These are phyloP conservation scores for Trichoderma sp. DNA, from an alignment of 2,329 filamentous ascomycete genomes.

Conservation along the genomic window DNA sequence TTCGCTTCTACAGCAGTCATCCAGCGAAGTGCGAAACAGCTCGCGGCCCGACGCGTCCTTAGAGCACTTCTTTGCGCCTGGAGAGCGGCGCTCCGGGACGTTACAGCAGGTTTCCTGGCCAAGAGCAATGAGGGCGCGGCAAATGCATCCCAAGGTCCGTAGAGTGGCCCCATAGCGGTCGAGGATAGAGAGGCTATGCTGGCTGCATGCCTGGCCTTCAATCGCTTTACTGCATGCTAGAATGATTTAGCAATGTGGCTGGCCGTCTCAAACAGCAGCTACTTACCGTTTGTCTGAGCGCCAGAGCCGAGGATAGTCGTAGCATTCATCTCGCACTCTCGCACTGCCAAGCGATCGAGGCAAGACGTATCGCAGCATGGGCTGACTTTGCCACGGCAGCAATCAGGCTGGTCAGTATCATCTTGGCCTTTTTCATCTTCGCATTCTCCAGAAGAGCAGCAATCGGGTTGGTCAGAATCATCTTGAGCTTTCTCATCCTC, in stretches of 20 bases:
- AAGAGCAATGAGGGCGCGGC: constrained; percentile 52
- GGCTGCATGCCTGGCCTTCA: constrained; percentile 41
- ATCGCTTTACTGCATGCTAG: constrained; percentile 12
- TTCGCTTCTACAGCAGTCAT: constrained; percentile 33
- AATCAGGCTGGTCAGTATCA: constrained; percentile 29
- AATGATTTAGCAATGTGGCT: constrained; percentile 25
- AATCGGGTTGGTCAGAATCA: too few species aligned
- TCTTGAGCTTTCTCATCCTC: too few species aligned
- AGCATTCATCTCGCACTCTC: constrained; percentile 38
- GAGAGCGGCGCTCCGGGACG: constrained; percentile 31
- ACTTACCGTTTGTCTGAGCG: constrained; percentile 1
- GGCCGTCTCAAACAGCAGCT: constrained; percentile 5
- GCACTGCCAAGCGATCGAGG: constrained; percentile 47
- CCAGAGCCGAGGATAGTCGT: neutral
- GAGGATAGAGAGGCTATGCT: constrained; percentile 41
- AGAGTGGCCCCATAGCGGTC: constrained; percentile 47
- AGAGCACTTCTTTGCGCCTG: constrained; percentile 33
- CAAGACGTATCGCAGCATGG: constrained; percentile 49
- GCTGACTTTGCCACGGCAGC: constrained; percentile 45
- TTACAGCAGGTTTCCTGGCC: constrained; percentile 55
- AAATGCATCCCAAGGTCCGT: constrained; percentile 55
- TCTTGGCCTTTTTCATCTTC: neutral
- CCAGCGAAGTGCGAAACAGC: constrained; percentile 29
- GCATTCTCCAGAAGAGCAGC: neutral
- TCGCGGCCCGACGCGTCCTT: constrained; percentile 29